Percentiles rank a stretch among this genome's conserved stretches.
Conservation (phyloP, 306 rosid genomes). For the Crotalaria pallida region DNA sequence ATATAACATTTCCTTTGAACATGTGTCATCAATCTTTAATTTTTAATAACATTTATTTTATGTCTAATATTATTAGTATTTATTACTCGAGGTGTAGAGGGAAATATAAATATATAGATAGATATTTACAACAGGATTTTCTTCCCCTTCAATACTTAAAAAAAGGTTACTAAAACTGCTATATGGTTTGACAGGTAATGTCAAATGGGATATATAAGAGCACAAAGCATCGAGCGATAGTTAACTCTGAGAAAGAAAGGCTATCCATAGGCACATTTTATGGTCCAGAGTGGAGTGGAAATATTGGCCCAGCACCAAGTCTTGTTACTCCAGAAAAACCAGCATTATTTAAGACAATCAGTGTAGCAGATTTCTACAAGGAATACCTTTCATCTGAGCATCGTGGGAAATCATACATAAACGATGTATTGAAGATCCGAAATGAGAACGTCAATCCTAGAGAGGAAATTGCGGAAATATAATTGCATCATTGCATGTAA, state of each 20-base stretch:
- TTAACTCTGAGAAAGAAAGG: slow-evolving; percentile 43
- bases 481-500: not conserved
- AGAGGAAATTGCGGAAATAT: not conserved
- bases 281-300: slow-evolving; percentile 31
- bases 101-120: too few relatives aligned
- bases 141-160: not conserved
- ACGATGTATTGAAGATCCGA: slow-evolving; percentile 29
- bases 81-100: too few relatives aligned
- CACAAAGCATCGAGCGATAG: slow-evolving; percentile 36
- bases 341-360: slow-evolving; percentile 25
- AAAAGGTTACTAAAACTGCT: not conserved
- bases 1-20: too few relatives aligned
- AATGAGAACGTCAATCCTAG: not conserved
- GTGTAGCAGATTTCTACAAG: slow-evolving; percentile 33
- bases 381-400: slow-evolving; percentile 25
- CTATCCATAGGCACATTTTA: slow-evolving; percentile 41
- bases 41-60: too few relatives aligned
- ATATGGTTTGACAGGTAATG: slow-evolving; percentile 28
- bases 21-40: too few relatives aligned
- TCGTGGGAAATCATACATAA: slow-evolving; percentile 34
- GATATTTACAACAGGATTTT: not conserved
- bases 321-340: slow-evolving; percentile 34
- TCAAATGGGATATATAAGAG: slow-evolving; percentile 47
- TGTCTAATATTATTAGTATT: too few relatives aligned
- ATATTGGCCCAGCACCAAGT: slow-evolving; percentile 42